Percentiles rank a stretch among this genome's conserved stretches.
These are phyloP conservation scores for Ceratocystiopsis minuta DNA, from an alignment of 2,329 filamentous ascomycete species.

Conservation along the genomic window DNA sequence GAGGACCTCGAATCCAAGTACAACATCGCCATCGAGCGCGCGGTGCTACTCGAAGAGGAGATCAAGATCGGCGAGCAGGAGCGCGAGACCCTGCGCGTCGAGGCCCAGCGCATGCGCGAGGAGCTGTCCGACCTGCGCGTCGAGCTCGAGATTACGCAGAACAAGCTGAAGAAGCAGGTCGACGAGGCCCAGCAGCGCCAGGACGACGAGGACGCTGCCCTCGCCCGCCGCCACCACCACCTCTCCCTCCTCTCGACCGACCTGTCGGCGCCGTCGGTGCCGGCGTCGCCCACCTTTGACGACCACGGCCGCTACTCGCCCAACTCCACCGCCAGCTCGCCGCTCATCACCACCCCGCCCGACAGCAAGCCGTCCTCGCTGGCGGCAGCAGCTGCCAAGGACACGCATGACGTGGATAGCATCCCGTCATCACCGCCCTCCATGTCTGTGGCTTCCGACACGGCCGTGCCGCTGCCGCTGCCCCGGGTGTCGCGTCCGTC, in stretches of 20 bases:
- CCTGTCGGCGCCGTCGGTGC: conserved; percentile 37
- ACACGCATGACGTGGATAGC: conserved; percentile 46
- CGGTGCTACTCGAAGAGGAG: conserved; percentile 88
- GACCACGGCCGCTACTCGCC: conserved; percentile 34
- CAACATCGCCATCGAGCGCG: conserved; percentile 81
- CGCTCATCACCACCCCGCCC: conserved; percentile 75
- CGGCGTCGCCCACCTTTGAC: conserved; percentile 56
- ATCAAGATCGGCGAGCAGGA: conserved; percentile 84
- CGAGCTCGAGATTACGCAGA: conserved; percentile 81
- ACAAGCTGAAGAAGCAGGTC: conserved; percentile 64
- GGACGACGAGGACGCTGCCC: neutral
- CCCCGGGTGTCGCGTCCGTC: too few relatives aligned
- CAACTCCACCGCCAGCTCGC: conserved; percentile 75
- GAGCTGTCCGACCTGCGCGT: conserved; percentile 88
- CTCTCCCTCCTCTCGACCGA: conserved; percentile 42
- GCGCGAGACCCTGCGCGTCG: conserved; percentile 73
- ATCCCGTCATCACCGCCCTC: conserved; percentile 65
- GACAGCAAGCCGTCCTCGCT: conserved; percentile 40
- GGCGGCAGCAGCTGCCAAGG: conserved; percentile 30
- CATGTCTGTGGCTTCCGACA: conserved; percentile 49
- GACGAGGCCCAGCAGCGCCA: conserved; percentile 16
- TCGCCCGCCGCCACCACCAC: conserved; percentile 22
- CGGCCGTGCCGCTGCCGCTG: conserved; percentile 39
- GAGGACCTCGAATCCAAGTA: conserved; percentile 97
- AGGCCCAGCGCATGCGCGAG: conserved; percentile 74